Evolutionary conservation across 2,329 filamentous ascomycete species (phyloP).

Genomic region (Pseudogymnoascus sp.): DNA sequence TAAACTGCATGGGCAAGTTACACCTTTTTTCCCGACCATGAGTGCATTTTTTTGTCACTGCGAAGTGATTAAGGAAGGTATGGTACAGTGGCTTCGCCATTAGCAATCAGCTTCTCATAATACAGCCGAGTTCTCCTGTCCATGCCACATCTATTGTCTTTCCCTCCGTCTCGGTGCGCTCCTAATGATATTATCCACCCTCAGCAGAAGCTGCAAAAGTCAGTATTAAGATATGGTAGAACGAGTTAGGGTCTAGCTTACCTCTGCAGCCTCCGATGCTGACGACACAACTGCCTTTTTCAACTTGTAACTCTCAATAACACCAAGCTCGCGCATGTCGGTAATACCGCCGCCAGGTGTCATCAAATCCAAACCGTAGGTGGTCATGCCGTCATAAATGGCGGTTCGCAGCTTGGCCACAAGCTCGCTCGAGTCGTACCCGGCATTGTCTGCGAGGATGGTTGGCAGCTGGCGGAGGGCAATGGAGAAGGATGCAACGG

Average conservation of each 20-base stretch:
- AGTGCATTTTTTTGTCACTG: neutral
- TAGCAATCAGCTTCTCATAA: conserved; percentile 22
- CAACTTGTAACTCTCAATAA: conserved; percentile 97
- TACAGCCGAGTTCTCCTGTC: conserved; percentile 22
- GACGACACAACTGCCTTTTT: conserved; percentile 97
- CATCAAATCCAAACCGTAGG: conserved; percentile 80
- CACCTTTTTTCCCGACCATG: conserved; percentile 8
- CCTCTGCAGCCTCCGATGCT: conserved; percentile 92
- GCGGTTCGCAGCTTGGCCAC: conserved; percentile 85
- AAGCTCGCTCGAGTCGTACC: conserved; percentile 88
- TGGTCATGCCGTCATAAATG: conserved; percentile 90
- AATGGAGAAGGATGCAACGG: conserved; percentile 79
- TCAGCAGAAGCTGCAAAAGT: conserved; percentile 61
- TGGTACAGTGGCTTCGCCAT: conserved; percentile 24
- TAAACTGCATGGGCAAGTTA: conserved; percentile 8
- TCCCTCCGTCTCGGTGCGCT: conserved; percentile 78
- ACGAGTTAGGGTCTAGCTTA: conserved; percentile 38
- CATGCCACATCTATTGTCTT: conserved; percentile 45
- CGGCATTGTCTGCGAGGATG: conserved; percentile 94
- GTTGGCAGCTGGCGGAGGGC: conserved; percentile 90
- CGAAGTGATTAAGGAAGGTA: conserved; percentile 27
- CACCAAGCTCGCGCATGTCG: conserved; percentile 91
- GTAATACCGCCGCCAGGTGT: conserved; percentile 85
- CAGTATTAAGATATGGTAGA: conserved; percentile 23
- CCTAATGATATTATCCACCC: conserved; percentile 97